These are phyloP conservation scores for Mucor racemosus DNA, from an alignment of 371 early-diverging fungal genomes.

Conservation along the genomic window DNA sequence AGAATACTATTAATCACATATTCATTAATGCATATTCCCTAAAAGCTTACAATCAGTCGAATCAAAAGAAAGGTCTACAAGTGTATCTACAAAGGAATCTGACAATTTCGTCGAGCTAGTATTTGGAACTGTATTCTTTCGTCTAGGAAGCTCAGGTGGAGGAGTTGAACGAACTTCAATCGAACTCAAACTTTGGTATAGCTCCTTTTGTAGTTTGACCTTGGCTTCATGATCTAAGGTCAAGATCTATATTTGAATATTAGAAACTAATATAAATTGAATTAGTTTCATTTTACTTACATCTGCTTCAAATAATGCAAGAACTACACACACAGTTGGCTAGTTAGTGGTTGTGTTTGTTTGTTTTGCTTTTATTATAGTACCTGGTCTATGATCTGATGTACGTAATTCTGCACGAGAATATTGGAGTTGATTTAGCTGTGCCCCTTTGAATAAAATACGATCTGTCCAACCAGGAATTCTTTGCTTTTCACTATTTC, in stretches of 20 bases:
- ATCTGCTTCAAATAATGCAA: conserved; percentile 53
- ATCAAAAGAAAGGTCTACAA: conserved; percentile 31
- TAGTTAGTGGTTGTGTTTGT: not conserved
- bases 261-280: not conserved
- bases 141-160: conserved; percentile 28
- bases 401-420: conserved; percentile 67
- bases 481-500: conserved; percentile 78
- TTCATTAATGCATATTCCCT: not conserved
- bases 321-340: conserved; percentile 24
- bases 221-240: conserved; percentile 50
- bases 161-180: conserved; percentile 26
- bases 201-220: conserved; percentile 45
- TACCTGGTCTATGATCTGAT: conserved; percentile 83
- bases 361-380: not conserved
- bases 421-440: conserved; percentile 54
- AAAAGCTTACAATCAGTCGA: conserved; percentile 15
- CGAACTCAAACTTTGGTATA: conserved; percentile 51
- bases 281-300: conserved; percentile 19
- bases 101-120: conserved; percentile 29
- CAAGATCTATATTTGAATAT: conserved; percentile 24
- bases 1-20: not conserved
- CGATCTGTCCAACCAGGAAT: conserved; percentile 94
- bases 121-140: conserved; percentile 18
- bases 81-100: conserved; percentile 33
- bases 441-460: conserved; percentile 68